Percentiles rank a stretch among this genome's conserved stretches.
Conservation (phyloP, 305 asterid genomes). For the Fraxinus sp. region DNA sequence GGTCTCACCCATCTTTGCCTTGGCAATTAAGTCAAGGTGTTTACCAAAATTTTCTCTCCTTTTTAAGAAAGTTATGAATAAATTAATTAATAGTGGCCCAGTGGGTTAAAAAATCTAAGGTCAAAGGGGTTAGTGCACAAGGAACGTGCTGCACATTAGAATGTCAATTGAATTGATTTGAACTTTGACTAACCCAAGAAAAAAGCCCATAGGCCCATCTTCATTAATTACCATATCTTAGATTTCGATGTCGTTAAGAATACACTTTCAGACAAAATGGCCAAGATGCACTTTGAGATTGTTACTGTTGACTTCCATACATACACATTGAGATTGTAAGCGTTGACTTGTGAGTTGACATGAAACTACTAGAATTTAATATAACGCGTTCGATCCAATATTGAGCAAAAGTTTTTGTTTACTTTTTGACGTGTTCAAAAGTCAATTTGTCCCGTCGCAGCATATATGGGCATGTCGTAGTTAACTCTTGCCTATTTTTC, state of each 20-base stretch:
- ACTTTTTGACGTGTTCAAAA: not conserved
- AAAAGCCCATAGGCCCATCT: constrained; percentile 22
- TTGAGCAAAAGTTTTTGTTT: no score
- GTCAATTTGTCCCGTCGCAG: not conserved
- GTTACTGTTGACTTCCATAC: not conserved
- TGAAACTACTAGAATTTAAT: not conserved
- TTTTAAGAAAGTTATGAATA: not conserved
- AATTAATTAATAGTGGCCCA: not conserved
- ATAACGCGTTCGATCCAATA: not conserved
- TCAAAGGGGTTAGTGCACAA: constrained; percentile 20
- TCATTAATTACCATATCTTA: not conserved
- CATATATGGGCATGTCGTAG: not conserved
- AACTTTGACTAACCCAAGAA: constrained; percentile 25
- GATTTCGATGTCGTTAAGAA: constrained; percentile 6
- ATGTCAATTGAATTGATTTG: constrained; percentile 18
- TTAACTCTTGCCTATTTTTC: not conserved
- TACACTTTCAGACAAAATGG: not conserved
- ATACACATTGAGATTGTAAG: not conserved
- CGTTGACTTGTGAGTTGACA: not conserved
- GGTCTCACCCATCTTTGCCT: not conserved
- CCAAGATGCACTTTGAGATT: not conserved
- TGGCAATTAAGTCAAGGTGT: not conserved
- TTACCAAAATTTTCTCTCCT: not conserved
- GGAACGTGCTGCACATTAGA: constrained; percentile 10
- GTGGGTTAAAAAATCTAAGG: not conserved